A percentile compares a stretch with the other conserved stretches of the same genome.
phyloP scores from a whole-genome alignment of 2,329 filamentous ascomycete species.

The Beauveria scarabaeidicola region DNA sequence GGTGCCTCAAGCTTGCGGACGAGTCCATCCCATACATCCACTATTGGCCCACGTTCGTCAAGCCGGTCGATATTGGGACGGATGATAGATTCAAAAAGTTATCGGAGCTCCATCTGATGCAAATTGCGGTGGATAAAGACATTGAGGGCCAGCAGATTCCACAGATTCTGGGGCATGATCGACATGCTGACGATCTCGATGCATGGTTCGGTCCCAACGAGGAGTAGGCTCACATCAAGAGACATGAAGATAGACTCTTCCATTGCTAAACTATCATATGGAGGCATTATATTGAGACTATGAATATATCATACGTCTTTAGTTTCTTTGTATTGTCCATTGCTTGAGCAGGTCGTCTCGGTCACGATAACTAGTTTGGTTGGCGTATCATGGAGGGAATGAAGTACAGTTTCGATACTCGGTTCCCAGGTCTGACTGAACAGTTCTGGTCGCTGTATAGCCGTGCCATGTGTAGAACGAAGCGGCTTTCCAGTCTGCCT shows the following conservation, averaged over 20 bases:
- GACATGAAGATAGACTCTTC: no score
- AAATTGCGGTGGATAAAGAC: constrained; percentile 3
- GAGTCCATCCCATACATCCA: no score
- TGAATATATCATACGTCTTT: neutral
- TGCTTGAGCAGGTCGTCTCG: neutral
- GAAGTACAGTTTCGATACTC: neutral
- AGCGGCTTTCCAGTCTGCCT: neutral
- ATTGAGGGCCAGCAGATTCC: constrained; percentile 2
- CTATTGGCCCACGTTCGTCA: constrained; percentile 15
- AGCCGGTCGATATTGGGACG: neutral
- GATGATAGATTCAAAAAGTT: neutral
- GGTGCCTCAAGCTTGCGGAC: no score
- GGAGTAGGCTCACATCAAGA: neutral
- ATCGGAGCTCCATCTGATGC: neutral
- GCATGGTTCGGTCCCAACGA: neutral
- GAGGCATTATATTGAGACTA: neutral
- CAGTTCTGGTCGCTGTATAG: neutral
- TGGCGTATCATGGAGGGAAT: neutral
- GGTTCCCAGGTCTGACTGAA: neutral
- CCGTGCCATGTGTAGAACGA: neutral
- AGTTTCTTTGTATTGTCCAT: neutral
- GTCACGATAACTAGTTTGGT: neutral
- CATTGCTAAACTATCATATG: neutral
- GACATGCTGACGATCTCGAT: constrained; percentile 11
- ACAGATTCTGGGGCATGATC: neutral